Conservation (phyloP, 202 grass and related monocot genomes). For the Schoenoplectus tabernaemontani region DNA sequence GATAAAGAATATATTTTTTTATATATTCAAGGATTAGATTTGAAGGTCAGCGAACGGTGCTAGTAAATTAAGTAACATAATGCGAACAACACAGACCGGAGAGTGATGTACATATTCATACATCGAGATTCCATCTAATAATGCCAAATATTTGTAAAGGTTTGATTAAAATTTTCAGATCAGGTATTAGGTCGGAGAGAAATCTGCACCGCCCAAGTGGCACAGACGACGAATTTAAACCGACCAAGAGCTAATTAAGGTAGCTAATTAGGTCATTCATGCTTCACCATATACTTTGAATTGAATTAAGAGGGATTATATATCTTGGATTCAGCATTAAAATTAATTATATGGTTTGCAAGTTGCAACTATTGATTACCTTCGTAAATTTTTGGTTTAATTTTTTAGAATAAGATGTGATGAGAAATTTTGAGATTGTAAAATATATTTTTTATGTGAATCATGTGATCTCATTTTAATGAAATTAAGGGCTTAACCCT, state of each 20-base stretch:
- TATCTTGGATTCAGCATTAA: background rate
- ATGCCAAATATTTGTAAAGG: background rate
- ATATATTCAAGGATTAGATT: too few relatives aligned
- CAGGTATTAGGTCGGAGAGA: background rate
- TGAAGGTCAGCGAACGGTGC: background rate
- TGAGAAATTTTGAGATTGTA: too few relatives aligned
- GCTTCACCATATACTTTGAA: background rate
- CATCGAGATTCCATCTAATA: background rate
- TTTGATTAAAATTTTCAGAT: background rate
- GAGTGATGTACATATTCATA: background rate
- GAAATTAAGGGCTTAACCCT: too few relatives aligned
- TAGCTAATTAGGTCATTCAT: background rate
- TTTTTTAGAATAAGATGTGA: too few relatives aligned
- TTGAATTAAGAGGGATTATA: background rate
- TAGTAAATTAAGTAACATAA: background rate
- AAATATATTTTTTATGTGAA: too few relatives aligned
- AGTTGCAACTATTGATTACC: too few relatives aligned
- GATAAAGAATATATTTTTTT: too few relatives aligned
- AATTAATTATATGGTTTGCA: too few relatives aligned
- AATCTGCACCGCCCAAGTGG: constrained; percentile 15
- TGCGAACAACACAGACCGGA: background rate
- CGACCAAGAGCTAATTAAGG: background rate
- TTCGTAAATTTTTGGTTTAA: too few relatives aligned
- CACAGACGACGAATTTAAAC: background rate
- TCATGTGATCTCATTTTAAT: too few relatives aligned